Base-by-base conservation (phyloP, 257 asterid genomes). In the Thymus mandschuricus region DNA sequence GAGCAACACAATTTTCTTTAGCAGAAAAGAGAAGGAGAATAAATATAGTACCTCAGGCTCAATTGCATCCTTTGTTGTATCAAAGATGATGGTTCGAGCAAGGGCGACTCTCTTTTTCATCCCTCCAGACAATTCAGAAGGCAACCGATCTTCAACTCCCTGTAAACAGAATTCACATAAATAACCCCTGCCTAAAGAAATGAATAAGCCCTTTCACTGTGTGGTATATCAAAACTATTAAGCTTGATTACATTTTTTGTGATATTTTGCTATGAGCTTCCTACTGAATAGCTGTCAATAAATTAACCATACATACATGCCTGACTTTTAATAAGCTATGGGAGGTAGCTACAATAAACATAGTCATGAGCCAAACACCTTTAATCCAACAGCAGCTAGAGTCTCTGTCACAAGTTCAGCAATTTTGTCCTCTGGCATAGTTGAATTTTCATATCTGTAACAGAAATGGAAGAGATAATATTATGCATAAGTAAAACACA, bases 31-130 rank as follows among this genome's bases (percentile, higher is more conserved):
- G 60, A 52, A 51, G 30, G 10, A 44, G 27, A 68, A 61, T 10
- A 40, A 73, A 61, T 28, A 61, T 28, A 66, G 40, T 78, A 94
- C 99, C 99, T 95, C 99, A 3, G 99, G 99, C 83, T 95, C 99
- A 73, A 87, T 76, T 45, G 84, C 43, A 60, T 88, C 91, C 81
- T 88, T 95, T 12, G 97, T 86, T 49, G 96, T 84, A 83, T 95
- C 98, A 82, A 87, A 88, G 74, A 95, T 88, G 71, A 95, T 89
- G 54, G 99, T 92, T 70, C 99, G 97, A 65, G 99, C 99, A 76
- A 95, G 80, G 70, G 99, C 98, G 73, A 95, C 99, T 86, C 99
- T 87, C 79, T 95, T 95, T 85, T 95, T 95, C 99, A 95, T 95
- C 78, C 99, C 99, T 63, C 99, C 99, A 50, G 98, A 95, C 80